phyloP scores from a whole-genome alignment of 1,284 basidiomycete genomes.

The Apiotrichum gracile region DNA sequence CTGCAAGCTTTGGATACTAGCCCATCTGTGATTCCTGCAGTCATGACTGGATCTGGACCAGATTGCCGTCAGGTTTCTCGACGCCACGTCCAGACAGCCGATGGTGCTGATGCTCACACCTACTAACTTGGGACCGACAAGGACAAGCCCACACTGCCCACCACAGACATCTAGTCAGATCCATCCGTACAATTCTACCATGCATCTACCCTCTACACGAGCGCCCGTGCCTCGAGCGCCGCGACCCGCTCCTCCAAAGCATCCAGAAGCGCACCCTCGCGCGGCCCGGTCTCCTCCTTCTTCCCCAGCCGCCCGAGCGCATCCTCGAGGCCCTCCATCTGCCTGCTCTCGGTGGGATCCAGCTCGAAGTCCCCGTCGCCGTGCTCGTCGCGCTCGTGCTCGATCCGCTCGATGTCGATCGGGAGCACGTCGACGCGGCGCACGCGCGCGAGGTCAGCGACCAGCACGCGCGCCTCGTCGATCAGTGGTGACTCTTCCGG shows the following conservation, averaged over 20 bases:
- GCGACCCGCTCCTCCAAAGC: constrained; percentile 48
- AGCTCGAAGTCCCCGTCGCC: neutral
- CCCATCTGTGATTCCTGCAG: no score
- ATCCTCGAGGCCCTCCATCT: constrained; percentile 51
- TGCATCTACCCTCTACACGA: neutral
- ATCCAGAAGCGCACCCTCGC: constrained; percentile 30
- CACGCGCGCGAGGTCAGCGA: constrained; percentile 27
- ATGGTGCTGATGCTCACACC: no score
- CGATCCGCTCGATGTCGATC: constrained; percentile 36
- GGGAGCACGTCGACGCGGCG: constrained; percentile 36
- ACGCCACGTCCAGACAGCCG: no score
- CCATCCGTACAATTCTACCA: no score
- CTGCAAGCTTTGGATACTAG: no score
- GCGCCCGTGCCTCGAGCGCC: constrained; percentile 1
- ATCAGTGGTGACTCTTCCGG: constrained; percentile 55
- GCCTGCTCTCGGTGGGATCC: constrained; percentile 32
- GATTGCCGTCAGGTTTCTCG: no score
- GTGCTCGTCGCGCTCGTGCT: constrained; percentile 34
- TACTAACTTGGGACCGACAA: no score
- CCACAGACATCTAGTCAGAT: no score
- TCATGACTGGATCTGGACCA: no score
- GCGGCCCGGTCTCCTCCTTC: constrained; percentile 43
- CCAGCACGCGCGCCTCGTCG: constrained; percentile 57
- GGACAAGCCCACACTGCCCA: no score
- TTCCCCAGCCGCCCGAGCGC: constrained; percentile 28